These are phyloP conservation scores for Zygosaccharomyces lentus DNA, from an alignment of 805 yeast genomes.

Conservation along the genomic window DNA sequence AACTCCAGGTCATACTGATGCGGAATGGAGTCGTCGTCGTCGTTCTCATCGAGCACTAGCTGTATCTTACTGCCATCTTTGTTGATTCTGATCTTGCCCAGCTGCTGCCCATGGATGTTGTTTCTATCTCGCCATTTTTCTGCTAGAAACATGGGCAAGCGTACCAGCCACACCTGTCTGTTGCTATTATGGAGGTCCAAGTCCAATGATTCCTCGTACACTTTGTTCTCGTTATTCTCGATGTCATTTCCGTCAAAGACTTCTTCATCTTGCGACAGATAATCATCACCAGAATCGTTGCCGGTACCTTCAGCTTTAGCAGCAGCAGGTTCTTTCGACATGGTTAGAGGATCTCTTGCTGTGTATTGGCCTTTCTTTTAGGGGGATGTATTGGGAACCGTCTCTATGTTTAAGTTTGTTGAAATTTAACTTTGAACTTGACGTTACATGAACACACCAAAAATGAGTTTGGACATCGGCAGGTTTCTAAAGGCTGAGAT, in stretches of 20 bases:
- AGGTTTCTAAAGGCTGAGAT: constrained; percentile 46
- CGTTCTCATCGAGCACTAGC: constrained; percentile 49
- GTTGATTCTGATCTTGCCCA: constrained; percentile 76
- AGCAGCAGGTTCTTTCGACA: constrained; percentile 3
- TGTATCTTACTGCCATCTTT: constrained; percentile 50
- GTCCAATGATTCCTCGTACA: constrained; percentile 66
- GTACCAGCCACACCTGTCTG: constrained; percentile 87
- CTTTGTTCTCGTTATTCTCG: constrained; percentile 36
- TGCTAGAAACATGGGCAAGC: constrained; percentile 82
- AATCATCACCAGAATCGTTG: constrained; percentile 37
- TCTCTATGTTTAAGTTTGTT: background rate
- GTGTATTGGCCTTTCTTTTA: background rate
- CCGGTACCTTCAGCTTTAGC: constrained; percentile 5
- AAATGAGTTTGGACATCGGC: constrained; percentile 50
- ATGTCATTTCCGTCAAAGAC: constrained; percentile 44
- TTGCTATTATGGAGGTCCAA: constrained; percentile 58
- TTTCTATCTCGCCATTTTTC: constrained; percentile 70
- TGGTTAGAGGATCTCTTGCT: background rate
- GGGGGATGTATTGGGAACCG: too few relatives aligned
- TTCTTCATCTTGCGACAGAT: constrained; percentile 41
- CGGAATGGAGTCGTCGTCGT: constrained; percentile 58
- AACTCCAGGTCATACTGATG: constrained; percentile 77
- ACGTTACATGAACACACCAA: background rate
- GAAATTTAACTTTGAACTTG: background rate
- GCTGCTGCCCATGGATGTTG: constrained; percentile 61